A percentile compares a stretch with the other conserved stretches of the same genome.
Evolutionary conservation across 257 asterid species (phyloP).

Genomic region (Sherardia arvensis): DNA sequence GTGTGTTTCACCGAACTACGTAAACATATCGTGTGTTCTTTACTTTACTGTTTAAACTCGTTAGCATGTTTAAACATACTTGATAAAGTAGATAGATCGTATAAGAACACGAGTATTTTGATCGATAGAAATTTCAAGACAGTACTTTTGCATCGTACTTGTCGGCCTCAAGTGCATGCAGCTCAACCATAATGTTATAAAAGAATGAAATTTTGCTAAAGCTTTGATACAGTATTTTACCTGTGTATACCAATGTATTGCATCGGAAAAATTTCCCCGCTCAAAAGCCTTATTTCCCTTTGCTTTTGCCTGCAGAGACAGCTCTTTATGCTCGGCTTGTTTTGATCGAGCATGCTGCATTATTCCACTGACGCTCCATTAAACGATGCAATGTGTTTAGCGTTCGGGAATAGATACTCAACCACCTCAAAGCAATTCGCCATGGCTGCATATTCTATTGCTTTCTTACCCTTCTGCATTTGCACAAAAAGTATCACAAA

Average conservation of each 20-base stretch:
- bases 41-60: too few species aligned
- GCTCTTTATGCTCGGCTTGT: constrained; percentile 13
- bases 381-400: background rate
- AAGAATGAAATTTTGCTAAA: too few species aligned
- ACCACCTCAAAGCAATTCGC: background rate
- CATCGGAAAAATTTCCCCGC: constrained; percentile 9
- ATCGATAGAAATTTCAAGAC: too few species aligned
- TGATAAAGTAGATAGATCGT: too few species aligned
- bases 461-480: background rate
- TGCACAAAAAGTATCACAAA: background rate
- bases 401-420: background rate
- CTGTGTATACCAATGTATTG: constrained; percentile 19
- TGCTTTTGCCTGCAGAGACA: background rate
- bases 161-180: too few species aligned
- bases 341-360: background rate
- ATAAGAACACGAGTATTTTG: too few species aligned
- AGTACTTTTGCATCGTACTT: background rate
- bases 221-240: constrained; percentile 13
- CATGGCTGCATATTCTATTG: background rate
- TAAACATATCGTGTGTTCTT: too few species aligned
- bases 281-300: constrained; percentile 8
- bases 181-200: too few species aligned
- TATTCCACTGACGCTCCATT: background rate
- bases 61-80: too few species aligned
- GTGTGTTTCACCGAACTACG: too few species aligned